Percentiles rank a stretch among this genome's conserved stretches.
These are phyloP conservation scores for Nadsonia commutata DNA, from an alignment of 1,139 yeast species.

Conservation along the genomic window DNA sequence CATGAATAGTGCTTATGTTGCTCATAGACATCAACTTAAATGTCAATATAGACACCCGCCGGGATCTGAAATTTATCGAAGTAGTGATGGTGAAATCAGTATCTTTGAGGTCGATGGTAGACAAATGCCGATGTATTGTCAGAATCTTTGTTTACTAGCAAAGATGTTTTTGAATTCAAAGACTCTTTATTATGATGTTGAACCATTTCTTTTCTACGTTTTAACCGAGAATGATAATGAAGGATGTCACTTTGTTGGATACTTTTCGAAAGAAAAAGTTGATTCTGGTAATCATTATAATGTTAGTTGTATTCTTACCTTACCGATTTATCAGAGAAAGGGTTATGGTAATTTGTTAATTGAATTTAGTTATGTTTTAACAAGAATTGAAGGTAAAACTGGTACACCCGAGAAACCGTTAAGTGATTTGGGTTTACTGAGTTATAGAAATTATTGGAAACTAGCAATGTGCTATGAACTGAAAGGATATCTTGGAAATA, in stretches of 20 bases:
- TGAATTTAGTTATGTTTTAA: slow-evolving; percentile 73
- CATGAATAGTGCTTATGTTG: slow-evolving; percentile 54
- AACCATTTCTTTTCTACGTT: slow-evolving; percentile 82
- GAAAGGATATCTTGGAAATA: slow-evolving; percentile 23
- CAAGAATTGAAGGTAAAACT: slow-evolving; percentile 55
- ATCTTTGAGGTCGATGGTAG: slow-evolving; percentile 91
- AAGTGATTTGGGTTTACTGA: slow-evolving; percentile 69
- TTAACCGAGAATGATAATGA: slow-evolving; percentile 51
- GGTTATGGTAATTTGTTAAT: slow-evolving; percentile 86
- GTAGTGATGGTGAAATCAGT: slow-evolving; percentile 38
- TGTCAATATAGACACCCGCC: slow-evolving; percentile 69
- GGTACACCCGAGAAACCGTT: slow-evolving; percentile 96
- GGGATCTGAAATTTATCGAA: slow-evolving; percentile 74
- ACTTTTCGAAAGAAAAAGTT: slow-evolving; percentile 79
- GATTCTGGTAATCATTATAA: slow-evolving; percentile 49
- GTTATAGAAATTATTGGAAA: slow-evolving; percentile 84
- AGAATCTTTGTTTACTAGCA: slow-evolving; percentile 76
- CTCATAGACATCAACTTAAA: slow-evolving; percentile 56
- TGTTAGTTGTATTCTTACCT: slow-evolving; percentile 76
- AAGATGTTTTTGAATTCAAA: slow-evolving; percentile 82
- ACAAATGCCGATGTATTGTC: slow-evolving; percentile 69
- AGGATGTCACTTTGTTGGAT: slow-evolving; percentile 76
- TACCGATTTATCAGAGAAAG: slow-evolving; percentile 75
- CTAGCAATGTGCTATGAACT: slow-evolving; percentile 41
- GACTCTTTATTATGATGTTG: slow-evolving; percentile 86